Base-by-base conservation (phyloP, 768 basidiomycete species). In the Mycena crocata region DNA sequence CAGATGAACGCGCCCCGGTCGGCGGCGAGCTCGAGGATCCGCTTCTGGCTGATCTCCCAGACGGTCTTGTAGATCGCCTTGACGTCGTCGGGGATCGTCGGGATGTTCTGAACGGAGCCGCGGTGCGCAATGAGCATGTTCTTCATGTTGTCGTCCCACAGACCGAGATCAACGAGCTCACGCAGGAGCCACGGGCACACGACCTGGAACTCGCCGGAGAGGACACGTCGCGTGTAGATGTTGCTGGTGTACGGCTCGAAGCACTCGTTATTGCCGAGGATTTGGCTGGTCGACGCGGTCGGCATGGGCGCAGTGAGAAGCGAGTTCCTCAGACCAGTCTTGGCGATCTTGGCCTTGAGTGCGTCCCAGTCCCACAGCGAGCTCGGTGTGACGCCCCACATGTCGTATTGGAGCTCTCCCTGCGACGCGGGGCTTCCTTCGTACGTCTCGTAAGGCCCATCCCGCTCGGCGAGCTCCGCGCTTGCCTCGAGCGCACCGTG, bases 1-100 rank as follows among this genome's bases (percentile, higher is more conserved):
- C 92, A 92, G 79, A 93, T 92, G 80, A 90, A 94, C 0, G 92
- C 92, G 51, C 92, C 92, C 58, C 92, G 92, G 78, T 94, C 92
- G 23, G 93, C 92, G 26, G 92, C 87, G 66, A 94, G 80, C 80
- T 94, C 92, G 68, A 94, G 87, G 73, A 94, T 85, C 74, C 88
- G 90, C 86, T 92, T 93, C 80, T 94, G 92, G 61, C 86, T 89
- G 75, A 94, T 91, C 82, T 94, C 93, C 93, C 92, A 94, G 37
- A 93, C 92, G 17, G 92, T 94, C 83, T 93, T 93, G 86, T 93
- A 94, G 82, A 94, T 92, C 2, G 89, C 88, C 80, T 93, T 93
- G 76, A 92, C 80, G 68, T 93, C 87, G 52, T 85, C 86, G 15
- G 92, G 92, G 68, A 93, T 90, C 62, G 74, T 82, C 28, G 88